Percentiles rank a stretch among this genome's conserved stretches.
These are phyloP conservation scores for Suillus clintonianus DNA, from an alignment of 768 basidiomycete genomes.

Conservation along the genomic window DNA sequence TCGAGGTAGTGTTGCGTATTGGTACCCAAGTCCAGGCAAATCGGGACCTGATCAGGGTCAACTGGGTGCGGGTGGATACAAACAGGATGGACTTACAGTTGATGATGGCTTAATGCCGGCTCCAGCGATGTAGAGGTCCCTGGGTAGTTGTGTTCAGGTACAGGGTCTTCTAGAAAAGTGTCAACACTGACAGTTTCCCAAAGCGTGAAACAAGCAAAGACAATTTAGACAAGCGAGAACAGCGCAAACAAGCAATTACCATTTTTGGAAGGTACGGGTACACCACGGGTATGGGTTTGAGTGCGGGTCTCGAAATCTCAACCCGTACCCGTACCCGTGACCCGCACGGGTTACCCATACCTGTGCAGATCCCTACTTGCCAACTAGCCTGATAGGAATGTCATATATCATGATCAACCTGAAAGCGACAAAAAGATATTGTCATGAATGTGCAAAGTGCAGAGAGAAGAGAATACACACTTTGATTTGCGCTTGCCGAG, in stretches of 20 bases:
- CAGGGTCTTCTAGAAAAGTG: not conserved
- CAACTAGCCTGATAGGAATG: conserved; percentile 69
- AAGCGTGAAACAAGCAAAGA: too few relatives aligned
- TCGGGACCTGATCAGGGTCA: conserved; percentile 40
- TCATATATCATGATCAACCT: conserved; percentile 97
- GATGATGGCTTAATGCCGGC: conserved; percentile 62
- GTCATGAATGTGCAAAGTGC: not conserved
- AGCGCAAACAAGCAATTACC: too few relatives aligned
- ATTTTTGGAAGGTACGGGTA: too few relatives aligned
- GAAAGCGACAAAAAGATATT: conserved; percentile 14
- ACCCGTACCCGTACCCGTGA: too few relatives aligned
- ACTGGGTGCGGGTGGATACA: not conserved
- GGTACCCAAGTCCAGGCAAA: too few relatives aligned
- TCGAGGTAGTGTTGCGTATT: too few relatives aligned
- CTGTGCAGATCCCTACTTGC: too few relatives aligned
- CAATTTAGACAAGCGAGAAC: too few relatives aligned
- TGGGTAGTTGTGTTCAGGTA: conserved; percentile 19
- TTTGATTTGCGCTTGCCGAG: conserved; percentile 95
- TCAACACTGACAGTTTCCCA: conserved; percentile 61
- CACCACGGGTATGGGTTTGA: too few relatives aligned
- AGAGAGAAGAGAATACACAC: conserved; percentile 48
- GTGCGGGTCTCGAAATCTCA: too few relatives aligned
- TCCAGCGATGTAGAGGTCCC: conserved; percentile 69
- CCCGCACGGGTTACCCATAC: too few relatives aligned
- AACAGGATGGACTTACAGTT: conserved; percentile 29